Evolutionary conservation across 2,329 filamentous ascomycete genomes (phyloP).

Genomic region (Alternaria rosae): DNA sequence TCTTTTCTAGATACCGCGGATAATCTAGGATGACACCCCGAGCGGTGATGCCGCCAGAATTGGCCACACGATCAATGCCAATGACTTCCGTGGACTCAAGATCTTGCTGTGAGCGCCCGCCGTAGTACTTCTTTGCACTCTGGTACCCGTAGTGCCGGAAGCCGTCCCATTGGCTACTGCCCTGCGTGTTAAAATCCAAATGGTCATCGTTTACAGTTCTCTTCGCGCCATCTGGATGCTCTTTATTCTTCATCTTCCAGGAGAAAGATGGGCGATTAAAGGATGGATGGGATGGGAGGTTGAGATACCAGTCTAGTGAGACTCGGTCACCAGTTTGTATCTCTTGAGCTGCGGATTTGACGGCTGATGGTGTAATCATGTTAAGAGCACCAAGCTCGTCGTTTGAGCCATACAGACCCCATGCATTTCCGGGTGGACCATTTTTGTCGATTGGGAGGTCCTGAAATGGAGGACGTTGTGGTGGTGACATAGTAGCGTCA

Average conservation of each 20-base stretch:
- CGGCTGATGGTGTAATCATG: slow-evolving; percentile 58
- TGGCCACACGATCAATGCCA: slow-evolving; percentile 51
- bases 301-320: slow-evolving; percentile 52
- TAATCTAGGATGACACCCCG: slow-evolving; percentile 45
- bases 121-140: slow-evolving; percentile 52
- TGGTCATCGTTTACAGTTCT: slow-evolving; percentile 49
- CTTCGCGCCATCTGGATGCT: slow-evolving; percentile 37
- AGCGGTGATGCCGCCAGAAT: slow-evolving; percentile 40
- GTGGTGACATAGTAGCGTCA: slow-evolving; percentile 22
- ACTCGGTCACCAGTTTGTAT: slow-evolving; percentile 54
- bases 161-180: slow-evolving; percentile 51
- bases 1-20: slow-evolving; percentile 33
- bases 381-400: slow-evolving; percentile 65
- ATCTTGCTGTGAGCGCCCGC: slow-evolving; percentile 51
- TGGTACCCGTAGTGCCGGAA: slow-evolving; percentile 55
- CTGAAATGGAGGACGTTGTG: slow-evolving; percentile 51
- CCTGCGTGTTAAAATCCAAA: slow-evolving; percentile 50
- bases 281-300: slow-evolving; percentile 49
- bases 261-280: slow-evolving; percentile 46
- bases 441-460: slow-evolving; percentile 59
- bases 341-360: slow-evolving; percentile 54
- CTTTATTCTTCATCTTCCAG: slow-evolving; percentile 38
- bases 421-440: slow-evolving; percentile 63
- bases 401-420: slow-evolving; percentile 61
- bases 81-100: slow-evolving; percentile 48